Evolutionary conservation across 2,329 filamentous ascomycete genomes (phyloP).

Genomic region (Aspergillus melleus): DNA sequence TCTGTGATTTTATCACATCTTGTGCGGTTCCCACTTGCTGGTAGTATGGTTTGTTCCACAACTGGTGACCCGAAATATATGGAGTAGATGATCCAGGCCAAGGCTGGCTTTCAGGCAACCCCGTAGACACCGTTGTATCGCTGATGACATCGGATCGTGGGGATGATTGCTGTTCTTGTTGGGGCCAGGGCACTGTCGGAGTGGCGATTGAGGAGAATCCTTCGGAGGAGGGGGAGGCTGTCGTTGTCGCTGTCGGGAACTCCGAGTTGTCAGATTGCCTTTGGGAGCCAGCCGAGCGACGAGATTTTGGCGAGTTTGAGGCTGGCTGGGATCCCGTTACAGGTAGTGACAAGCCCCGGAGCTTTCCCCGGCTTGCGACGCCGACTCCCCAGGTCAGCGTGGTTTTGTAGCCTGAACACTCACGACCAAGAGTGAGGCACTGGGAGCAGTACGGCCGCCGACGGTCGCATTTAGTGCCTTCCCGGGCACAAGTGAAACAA

Average conservation of each 20-base stretch:
- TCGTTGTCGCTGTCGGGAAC: background rate
- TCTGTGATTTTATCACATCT: background rate
- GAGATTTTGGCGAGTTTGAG: constrained; percentile 17
- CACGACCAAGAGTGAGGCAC: constrained; percentile 86
- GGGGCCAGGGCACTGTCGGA: background rate
- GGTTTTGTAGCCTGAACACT: constrained; percentile 95
- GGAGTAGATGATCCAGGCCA: constrained; percentile 15
- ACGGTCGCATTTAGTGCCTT: constrained; percentile 82
- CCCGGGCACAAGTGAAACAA: constrained; percentile 89
- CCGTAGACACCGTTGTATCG: constrained; percentile 19
- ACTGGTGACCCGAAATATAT: background rate
- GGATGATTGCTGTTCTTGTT: background rate
- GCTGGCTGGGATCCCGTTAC: constrained; percentile 51
- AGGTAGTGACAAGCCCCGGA: constrained; percentile 79
- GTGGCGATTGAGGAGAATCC: background rate
- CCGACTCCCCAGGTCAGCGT: constrained; percentile 96
- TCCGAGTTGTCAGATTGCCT: background rate
- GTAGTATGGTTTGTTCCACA: constrained; percentile 2
- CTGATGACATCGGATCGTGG: background rate
- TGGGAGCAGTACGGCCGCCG: constrained; percentile 92
- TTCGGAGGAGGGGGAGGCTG: background rate
- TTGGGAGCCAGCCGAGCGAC: background rate
- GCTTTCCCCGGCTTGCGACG: constrained; percentile 91
- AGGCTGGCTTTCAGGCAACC: constrained; percentile 19
- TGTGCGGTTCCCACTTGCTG: background rate